Evolutionary conservation across 352 stramenopile genomes (phyloP), one percentile per base, ranked within the genome.

Genomic region (Phytophthora sp.): DNA sequence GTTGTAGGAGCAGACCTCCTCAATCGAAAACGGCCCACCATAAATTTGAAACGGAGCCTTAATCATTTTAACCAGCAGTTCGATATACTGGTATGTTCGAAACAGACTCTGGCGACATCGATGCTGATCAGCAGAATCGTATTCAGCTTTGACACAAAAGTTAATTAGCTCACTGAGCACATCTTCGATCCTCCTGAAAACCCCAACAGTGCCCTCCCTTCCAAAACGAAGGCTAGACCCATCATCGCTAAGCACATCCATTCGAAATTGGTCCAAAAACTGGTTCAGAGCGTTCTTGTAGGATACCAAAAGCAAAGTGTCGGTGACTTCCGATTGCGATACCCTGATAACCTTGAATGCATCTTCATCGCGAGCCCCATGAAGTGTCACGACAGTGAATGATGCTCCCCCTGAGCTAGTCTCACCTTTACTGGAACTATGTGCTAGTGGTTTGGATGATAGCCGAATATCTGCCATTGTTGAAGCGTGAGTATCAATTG

Each of bases 381-480:
- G 71, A 1, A 89, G 63, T 4, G 77, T 69, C 13, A 83, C 73
- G 8, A 89, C 76, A 15, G 69, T 72, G 29, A 88, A 88, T 1
- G 72, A 76, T 4, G 72, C 73, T 31, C 47, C 67, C 5, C 51
- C 66, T 6, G 31, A 59, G 9, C 45, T 66, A 16, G 47, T 38
- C 15, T 69, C 61, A 27, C 38, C 77, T 44, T 63, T 69, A 26
- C 45, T 57, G 23, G 24, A 50, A 44, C 69, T 71, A 23, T 65
- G 80, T n/a, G 68, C 63, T 24, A 89, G 57, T 8, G 80, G 71
- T 24, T 87, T 86, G 1, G 80, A 86, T 7, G 80, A 88, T 21
- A 89, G 51, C 9, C 76, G 72, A 45, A 92, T 90, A 50, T 90
- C 81, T 24, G 74, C 73, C 77, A 89, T 87, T 21, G 53, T 87